These are phyloP conservation scores for Hemileccinum impolitum DNA, from an alignment of 768 basidiomycete genomes.

Conservation along the genomic window DNA sequence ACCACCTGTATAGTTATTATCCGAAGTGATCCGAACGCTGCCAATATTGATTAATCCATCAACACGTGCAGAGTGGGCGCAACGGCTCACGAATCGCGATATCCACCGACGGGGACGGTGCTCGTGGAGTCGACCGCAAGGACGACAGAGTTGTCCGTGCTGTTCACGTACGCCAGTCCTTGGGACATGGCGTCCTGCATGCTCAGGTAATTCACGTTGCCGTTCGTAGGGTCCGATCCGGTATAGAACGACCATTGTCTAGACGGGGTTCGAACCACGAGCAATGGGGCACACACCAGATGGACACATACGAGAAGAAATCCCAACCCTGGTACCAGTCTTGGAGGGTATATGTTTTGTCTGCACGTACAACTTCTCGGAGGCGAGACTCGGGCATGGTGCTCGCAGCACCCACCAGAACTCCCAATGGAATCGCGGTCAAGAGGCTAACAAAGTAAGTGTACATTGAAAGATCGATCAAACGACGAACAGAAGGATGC, in stretches of 20 bases:
- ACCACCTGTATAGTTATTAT: constrained; percentile 55
- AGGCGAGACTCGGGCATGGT: constrained; percentile 14
- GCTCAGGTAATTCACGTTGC: constrained; percentile 59
- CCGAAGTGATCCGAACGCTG: constrained; percentile 65
- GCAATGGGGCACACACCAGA: not conserved
- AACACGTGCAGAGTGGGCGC: not conserved
- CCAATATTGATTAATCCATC: not conserved
- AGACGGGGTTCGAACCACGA: constrained; percentile 1
- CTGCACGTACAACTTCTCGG: not conserved
- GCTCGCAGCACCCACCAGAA: constrained; percentile 26
- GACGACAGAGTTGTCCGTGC: constrained; percentile 44
- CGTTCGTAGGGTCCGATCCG: constrained; percentile 63
- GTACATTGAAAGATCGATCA: constrained; percentile 18
- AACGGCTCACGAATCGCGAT: constrained; percentile 47
- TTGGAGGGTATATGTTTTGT: constrained; percentile 30
- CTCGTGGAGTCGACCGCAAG: constrained; percentile 60
- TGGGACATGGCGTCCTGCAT: constrained; percentile 43
- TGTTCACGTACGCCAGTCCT: constrained; percentile 58
- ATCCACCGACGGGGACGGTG: constrained; percentile 42
- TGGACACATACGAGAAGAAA: constrained; percentile 51
- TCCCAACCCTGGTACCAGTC: constrained; percentile 41
- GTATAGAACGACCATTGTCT: constrained; percentile 67
- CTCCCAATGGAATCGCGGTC: constrained; percentile 26
- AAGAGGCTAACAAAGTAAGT: constrained; percentile 24
- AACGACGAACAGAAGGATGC: not conserved